Base-by-base conservation (phyloP, 805 yeast species). In the Yamadazyma akitaensis region DNA sequence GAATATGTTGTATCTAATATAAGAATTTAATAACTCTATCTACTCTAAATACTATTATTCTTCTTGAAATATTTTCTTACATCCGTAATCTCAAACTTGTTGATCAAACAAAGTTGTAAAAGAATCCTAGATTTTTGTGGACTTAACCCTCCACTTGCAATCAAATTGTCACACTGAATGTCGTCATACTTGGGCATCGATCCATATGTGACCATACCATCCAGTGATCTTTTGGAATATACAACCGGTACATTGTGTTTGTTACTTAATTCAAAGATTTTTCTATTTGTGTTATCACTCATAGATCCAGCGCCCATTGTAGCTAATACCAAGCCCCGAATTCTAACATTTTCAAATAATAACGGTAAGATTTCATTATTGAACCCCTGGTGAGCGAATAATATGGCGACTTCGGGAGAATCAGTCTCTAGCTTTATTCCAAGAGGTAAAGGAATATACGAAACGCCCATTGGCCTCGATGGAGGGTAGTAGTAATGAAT, bases 241-340 rank as follows among this genome's bases (percentile, higher is more conserved):
- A 84, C 70, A 1, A 82, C 71, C 1, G 88, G 88, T 25, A 80
- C 67, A 16, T 63, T 56, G 25, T 63, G 56, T 7, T 48, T 47
- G n/a, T 63, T 56, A 48, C 71, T 72, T 17, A 70, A 66, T 39
- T 68, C 63, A 25, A 70, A 64, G 37, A 75, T 57, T n/a, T 64
- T 62, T 37, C 68, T 67, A 51, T 77, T 79, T 2, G 83, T 77
- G 13, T 58, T 64, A 4, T 73, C 77, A 21, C 80, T 71, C 63
- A 83, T 61, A 2, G 85, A 79, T 0, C 89, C 89, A 1, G 88
- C 86, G 32, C 89, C 89, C 75, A 82, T 77, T 2, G 86, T 80
- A 0, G 88, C 89, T 42, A 83, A 64, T 1, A 84, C 81, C 13
- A 84, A 58, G 6, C 88, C 89, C 37, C 72, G 69, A 21, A 74